phyloP scores from a whole-genome alignment of 305 asterid species.

The Solanum hybrid region DNA sequence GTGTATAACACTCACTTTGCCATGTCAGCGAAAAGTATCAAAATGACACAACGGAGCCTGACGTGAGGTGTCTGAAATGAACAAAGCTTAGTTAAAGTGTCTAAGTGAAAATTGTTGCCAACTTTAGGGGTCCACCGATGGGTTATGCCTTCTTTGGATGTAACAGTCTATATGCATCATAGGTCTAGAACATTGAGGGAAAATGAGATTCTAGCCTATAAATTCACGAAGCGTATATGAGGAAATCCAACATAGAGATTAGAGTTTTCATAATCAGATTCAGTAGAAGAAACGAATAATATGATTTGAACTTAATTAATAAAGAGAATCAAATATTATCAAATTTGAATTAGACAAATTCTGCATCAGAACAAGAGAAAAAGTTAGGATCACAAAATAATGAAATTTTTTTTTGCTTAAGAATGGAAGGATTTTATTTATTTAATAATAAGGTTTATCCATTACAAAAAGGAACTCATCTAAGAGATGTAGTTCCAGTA shows the following conservation, averaged over 20 bases:
- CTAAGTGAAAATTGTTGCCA: too few relatives aligned
- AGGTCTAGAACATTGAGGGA: not conserved
- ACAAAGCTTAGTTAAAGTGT: too few relatives aligned
- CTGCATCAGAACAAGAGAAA: not conserved
- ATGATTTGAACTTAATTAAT: not conserved
- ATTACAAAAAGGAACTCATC: not conserved
- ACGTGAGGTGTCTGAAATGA: rapidly evolving
- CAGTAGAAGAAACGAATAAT: not conserved
- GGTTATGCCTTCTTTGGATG: not conserved
- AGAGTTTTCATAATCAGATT: not conserved
- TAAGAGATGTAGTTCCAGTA: not conserved
- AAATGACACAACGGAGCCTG: too few relatives aligned
- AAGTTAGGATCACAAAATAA: not conserved
- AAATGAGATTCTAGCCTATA: not conserved
- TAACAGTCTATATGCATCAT: not conserved
- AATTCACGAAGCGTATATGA: too few relatives aligned
- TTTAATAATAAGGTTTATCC: not conserved
- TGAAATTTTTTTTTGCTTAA: not conserved
- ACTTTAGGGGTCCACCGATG: too few relatives aligned
- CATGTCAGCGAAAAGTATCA: too few relatives aligned
- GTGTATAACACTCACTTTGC: too few relatives aligned
- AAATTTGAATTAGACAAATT: not conserved
- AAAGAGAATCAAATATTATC: not conserved
- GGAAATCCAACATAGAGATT: too few relatives aligned
- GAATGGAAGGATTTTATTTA: not conserved